phyloP scores from a whole-genome alignment of 2,329 filamentous ascomycete species.

The Chaetomium olivaceum region DNA sequence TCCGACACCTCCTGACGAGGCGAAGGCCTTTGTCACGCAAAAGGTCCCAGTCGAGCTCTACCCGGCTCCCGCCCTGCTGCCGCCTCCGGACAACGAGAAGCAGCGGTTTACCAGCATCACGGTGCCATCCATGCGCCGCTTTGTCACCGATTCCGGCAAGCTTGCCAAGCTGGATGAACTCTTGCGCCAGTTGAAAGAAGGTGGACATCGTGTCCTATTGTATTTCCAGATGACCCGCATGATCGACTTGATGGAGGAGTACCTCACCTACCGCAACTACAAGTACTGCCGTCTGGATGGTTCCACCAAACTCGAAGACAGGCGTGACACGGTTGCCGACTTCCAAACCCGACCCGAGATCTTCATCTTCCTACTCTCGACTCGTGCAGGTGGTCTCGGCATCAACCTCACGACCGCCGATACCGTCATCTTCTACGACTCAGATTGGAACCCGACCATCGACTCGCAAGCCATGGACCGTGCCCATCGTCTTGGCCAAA shows the following conservation, averaged over 20 bases:
- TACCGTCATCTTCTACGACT: slow-evolving; percentile 99
- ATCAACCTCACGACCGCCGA: slow-evolving; percentile 97
- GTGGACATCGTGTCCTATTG: slow-evolving; percentile 86
- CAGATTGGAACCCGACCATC: slow-evolving; percentile 98
- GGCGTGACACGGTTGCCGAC: slow-evolving; percentile 92
- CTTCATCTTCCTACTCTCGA: slow-evolving; percentile 95
- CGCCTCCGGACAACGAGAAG: slow-evolving; percentile 77
- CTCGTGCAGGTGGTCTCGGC: slow-evolving; percentile 93
- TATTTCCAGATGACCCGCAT: slow-evolving; percentile 99
- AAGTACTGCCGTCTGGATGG: slow-evolving; percentile 97
- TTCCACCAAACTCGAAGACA: slow-evolving; percentile 94
- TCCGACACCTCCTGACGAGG: slow-evolving; percentile 60
- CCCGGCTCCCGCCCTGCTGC: slow-evolving; percentile 67
- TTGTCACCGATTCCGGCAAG: slow-evolving; percentile 97
- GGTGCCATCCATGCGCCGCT: slow-evolving; percentile 94
- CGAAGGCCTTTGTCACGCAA: slow-evolving; percentile 72
- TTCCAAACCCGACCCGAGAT: slow-evolving; percentile 95
- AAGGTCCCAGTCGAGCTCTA: slow-evolving; percentile 67
- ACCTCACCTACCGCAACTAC: slow-evolving; percentile 97
- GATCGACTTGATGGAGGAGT: slow-evolving; percentile 99
- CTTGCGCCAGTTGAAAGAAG: slow-evolving; percentile 85
- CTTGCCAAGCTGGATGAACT: slow-evolving; percentile 87
- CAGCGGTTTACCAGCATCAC: slow-evolving; percentile 85
- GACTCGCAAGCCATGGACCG: slow-evolving; percentile 99
- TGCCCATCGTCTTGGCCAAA: slow-evolving; percentile 95